Evolutionary conservation across 2,329 filamentous ascomycete genomes (phyloP), one percentile per base, ranked within the genome.

Genomic region (Sporothrix phasma): DNA sequence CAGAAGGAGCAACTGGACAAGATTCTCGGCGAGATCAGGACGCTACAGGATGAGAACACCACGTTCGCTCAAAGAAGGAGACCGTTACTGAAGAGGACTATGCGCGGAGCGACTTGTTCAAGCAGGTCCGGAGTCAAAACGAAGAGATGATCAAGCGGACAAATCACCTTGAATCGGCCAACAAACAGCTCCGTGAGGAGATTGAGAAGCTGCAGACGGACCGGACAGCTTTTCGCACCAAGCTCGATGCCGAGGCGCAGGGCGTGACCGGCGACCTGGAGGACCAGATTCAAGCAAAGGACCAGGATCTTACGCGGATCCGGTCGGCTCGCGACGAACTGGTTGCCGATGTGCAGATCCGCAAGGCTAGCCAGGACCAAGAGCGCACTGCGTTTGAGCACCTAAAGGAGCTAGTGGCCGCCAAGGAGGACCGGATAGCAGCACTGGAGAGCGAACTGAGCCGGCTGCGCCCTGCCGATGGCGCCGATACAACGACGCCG

Each of bases 121-220:
- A 96, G 76, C 86, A 89, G 67, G 83, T 97, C 72, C 95, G 92
- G 76, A 84, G 83, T 26, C 91, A 97, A 71, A 90, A 95, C 70
- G 94, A 97, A 71, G 93, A 97, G 70, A 84, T 96, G 8, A 91
- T 97, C 69, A 93, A 90, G 74, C 87, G 91, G 43, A 87, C 96
- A 71, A 99, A 99, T 74, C 87, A 93, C 70, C 77, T 97, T 15
- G 93, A 97, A 75, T 91, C 91, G 3, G 89, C 87, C 13, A 97
- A 97, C 74, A 87, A 88, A 66, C 87, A 92, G 69, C 75, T 97
- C 34, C 86, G 88, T 41, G 89, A 96, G 73, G 92, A 96, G 71
- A 88, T 89, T 5, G 88, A 93, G 71, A 95, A 89, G 73, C 78
- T 92, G 60, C 90, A 93, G 70, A 86, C 90, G 1, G 94, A 99